phyloP scores from a whole-genome alignment of 164 flowering plant genomes.

The Chimonanthus salicifolius region DNA sequence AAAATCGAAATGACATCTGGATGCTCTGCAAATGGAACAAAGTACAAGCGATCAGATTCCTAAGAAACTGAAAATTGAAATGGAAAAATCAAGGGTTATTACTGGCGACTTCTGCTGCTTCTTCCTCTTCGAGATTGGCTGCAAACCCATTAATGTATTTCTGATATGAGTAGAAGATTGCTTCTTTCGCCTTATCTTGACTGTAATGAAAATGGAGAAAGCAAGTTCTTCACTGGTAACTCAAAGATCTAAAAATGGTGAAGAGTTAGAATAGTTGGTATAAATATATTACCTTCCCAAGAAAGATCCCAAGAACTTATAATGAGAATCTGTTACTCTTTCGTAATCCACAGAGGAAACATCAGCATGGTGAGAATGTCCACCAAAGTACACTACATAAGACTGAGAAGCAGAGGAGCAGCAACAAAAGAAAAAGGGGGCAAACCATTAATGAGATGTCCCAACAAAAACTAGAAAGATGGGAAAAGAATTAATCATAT shows the following conservation, averaged over 20 bases:
- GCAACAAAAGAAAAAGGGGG: neutral
- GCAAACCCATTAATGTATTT: slow-evolving; percentile 60
- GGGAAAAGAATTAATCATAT: too few relatives aligned
- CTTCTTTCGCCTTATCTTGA: slow-evolving; percentile 35
- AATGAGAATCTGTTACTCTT: slow-evolving; percentile 38
- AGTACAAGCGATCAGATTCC: neutral
- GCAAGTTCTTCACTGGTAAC: neutral
- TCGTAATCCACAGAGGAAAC: slow-evolving; percentile 27
- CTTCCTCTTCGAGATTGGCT: slow-evolving; percentile 58
- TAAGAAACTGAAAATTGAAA: neutral
- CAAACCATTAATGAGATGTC: too few relatives aligned
- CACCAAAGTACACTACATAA: slow-evolving; percentile 72
- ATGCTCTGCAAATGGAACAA: slow-evolving; percentile 31
- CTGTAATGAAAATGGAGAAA: slow-evolving; percentile 7
- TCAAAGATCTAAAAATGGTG: neutral
- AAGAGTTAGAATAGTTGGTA: neutral
- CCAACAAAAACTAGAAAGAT: too few relatives aligned
- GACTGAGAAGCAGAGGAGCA: slow-evolving; percentile 26
- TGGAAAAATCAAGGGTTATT: neutral
- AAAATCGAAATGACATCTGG: slow-evolving; percentile 69
- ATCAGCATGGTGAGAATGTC: slow-evolving; percentile 35
- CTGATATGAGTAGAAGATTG: slow-evolving; percentile 54
- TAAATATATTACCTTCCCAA: slow-evolving; percentile 15
- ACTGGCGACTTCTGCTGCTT: slow-evolving; percentile 51
- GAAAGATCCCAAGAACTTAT: slow-evolving; percentile 36